Evolutionary conservation across 2,329 filamentous ascomycete species (phyloP).

Genomic region (Paracorniculantispora psalliotae): DNA sequence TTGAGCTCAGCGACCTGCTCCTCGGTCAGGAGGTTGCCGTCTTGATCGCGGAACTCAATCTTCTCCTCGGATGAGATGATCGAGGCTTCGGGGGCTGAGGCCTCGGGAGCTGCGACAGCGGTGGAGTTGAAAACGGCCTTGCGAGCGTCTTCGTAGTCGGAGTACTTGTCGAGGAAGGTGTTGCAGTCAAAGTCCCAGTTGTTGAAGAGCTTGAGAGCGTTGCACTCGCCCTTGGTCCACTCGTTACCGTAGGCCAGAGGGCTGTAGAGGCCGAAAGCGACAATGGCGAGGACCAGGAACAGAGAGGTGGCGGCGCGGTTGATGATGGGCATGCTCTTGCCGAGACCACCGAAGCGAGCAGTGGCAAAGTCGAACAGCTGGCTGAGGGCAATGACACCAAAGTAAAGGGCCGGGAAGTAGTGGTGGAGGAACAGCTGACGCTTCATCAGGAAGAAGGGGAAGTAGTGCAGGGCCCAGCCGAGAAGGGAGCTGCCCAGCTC

Average conservation of each 20-base stretch:
- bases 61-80: constrained; percentile 65
- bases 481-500: constrained; percentile 87
- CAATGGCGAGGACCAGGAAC: constrained; percentile 69
- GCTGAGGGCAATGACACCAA: constrained; percentile 82
- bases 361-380: constrained; percentile 85
- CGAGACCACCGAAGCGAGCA: constrained; percentile 63
- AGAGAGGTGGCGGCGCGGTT: constrained; percentile 68
- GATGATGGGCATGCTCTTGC: constrained; percentile 65
- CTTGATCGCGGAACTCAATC: constrained; percentile 90
- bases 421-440: constrained; percentile 97
- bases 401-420: constrained; percentile 96
- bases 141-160: constrained; percentile 24
- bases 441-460: constrained; percentile 97
- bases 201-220: constrained; percentile 76
- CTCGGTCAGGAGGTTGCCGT: constrained; percentile 81
- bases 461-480: constrained; percentile 97
- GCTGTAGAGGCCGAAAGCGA: constrained; percentile 77
- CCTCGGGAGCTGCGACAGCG: constrained; percentile 45
- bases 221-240: constrained; percentile 89
- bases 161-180: constrained; percentile 65
- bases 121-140: constrained; percentile 35
- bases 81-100: constrained; percentile 44
- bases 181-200: constrained; percentile 99
- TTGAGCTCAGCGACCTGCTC: constrained; percentile 79
- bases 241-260: constrained; percentile 88